Base-by-base conservation (phyloP, 1,284 basidiomycete genomes). In the Leccinum angustisporum region DNA sequence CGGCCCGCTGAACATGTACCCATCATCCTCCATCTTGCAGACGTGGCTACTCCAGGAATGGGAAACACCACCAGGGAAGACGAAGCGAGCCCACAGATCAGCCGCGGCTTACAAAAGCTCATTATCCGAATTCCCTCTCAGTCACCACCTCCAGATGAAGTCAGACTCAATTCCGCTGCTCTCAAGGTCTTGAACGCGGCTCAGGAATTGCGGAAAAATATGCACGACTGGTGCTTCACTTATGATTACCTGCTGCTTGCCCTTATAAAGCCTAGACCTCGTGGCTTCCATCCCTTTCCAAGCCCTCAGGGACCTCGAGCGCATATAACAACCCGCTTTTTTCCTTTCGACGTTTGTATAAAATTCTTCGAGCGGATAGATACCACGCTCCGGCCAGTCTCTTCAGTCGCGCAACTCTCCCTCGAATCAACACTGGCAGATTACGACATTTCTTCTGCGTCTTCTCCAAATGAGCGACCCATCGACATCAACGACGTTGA, bases 11-110 rank as follows among this genome's bases (percentile, higher is more conserved):
- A 55, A 30, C 65, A 67, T 70, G 51, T 60, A 59, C 55, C n/a
- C 68, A 95, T 94, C 61, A 83, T 95, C 59, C 79, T 97, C 54
- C 91, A 97, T 76, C 83, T 97, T 56, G 92, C 91, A 48, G 94
- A 95, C 67, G 80, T 96, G 54, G 76, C 83, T 21, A 88, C 94
- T 30, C 95, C 95, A 5, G 84, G 92, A 54, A 79, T 94, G 70
- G 95, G 95, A 13, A 91, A 87, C 9, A 79, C 88, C 27, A 25
- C 25, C 25, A 25, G 95, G 62, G 91, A 94, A 67, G 95, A 97
- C 73, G 95, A 97, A 82, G 93, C 90, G 66, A 65, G 82, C 68
- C 50, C 16, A 3, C 11, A 25, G 4, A 25, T 38, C 36, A 14
- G 36, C 36, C 36, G 36, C 36, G 36, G 36, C 36, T 38, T 38